Base-by-base conservation (phyloP, 2,329 filamentous ascomycete species). In the Trichophyton equinum region DNA sequence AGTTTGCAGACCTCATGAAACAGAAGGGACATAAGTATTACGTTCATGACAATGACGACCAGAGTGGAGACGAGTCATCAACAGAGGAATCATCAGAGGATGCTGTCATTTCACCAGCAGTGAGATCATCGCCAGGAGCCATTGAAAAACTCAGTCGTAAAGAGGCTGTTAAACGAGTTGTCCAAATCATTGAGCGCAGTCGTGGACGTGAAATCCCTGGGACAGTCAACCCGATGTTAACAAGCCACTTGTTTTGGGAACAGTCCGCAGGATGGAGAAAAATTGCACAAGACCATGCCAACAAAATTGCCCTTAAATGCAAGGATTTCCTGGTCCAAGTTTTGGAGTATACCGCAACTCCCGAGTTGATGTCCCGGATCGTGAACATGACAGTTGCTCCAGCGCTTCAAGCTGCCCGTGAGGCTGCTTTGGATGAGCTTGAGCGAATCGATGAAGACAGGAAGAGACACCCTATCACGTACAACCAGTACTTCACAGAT, bases 171-270 rank as follows among this genome's bases (percentile, higher is more conserved):
- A 57, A 68, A 0, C 72, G 77, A 64, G 73, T 78, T 1, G 59
- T 72, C 27, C 64, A 68, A 0, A 68, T 75, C 2, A 69, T 81
- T 62, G 63, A 68, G 25, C 72, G 72, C 27, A 76, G 68, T 13
- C 73, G 81, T 18, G 79, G 77, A 1, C 70, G 77, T 6, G 85
- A 87, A 67, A 71, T 87, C 0, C 81, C 82, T 0, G 83, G 83
- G 0, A 81, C 75, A 0, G 85, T 83, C 70, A 84, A 84, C 59
- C 79, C 83, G 0, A 67, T 82, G 53, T 71, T 86, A 6, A 76
- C 86, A 0, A 73, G 74, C 0, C 78, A 85, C n/a, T 68, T 88
- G 0, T 87, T 87, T 67, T 73, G 71, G 18, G 76, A 84, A 38
- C 83, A 87, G 62, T 82, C 78, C 0, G 62, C 66, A 3, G 79